Conservation (phyloP, 805 yeast genomes). For the Saccharomyces kudriavzevii region DNA sequence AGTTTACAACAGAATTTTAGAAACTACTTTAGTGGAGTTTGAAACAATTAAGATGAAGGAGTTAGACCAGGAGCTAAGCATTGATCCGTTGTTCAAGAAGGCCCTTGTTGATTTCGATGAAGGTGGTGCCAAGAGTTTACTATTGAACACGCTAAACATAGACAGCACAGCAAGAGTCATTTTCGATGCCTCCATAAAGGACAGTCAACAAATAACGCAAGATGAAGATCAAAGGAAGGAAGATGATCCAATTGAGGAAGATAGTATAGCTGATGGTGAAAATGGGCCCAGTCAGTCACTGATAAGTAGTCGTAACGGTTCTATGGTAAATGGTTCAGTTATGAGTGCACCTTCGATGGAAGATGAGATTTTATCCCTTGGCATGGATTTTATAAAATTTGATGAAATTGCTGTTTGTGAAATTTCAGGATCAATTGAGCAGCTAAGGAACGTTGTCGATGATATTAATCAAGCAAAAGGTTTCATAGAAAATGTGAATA, state of each 20-base stretch:
- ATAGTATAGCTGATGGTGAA: slow-evolving; percentile 12
- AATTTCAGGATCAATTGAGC: slow-evolving; percentile 66
- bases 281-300: slow-evolving; percentile 1
- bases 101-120: slow-evolving; percentile 74
- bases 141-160: slow-evolving; percentile 52
- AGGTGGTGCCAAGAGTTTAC: slow-evolving; percentile 68
- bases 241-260: slow-evolving; percentile 14
- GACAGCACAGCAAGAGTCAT: slow-evolving; percentile 49
- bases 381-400: slow-evolving; percentile 28
- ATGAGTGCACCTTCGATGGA: slow-evolving; percentile 9
- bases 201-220: slow-evolving; percentile 10
- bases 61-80: slow-evolving; percentile 54
- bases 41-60: slow-evolving; percentile 44
- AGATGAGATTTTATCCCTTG: slow-evolving; percentile 28
- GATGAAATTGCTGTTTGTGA: slow-evolving; percentile 28
- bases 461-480: slow-evolving; percentile 47
- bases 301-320: background rate
- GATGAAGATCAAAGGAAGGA: slow-evolving; percentile 10
- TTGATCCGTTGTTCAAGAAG: slow-evolving; percentile 69
- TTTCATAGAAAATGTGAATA: slow-evolving; percentile 37
- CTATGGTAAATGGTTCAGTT: background rate
- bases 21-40: slow-evolving; percentile 45
- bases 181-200: slow-evolving; percentile 49
- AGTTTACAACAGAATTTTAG: slow-evolving; percentile 25
- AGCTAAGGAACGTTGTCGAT: slow-evolving; percentile 48